Conservation (phyloP, 371 early-diverging fungal genomes). For the Lichtheimia hyalospora region DNA sequence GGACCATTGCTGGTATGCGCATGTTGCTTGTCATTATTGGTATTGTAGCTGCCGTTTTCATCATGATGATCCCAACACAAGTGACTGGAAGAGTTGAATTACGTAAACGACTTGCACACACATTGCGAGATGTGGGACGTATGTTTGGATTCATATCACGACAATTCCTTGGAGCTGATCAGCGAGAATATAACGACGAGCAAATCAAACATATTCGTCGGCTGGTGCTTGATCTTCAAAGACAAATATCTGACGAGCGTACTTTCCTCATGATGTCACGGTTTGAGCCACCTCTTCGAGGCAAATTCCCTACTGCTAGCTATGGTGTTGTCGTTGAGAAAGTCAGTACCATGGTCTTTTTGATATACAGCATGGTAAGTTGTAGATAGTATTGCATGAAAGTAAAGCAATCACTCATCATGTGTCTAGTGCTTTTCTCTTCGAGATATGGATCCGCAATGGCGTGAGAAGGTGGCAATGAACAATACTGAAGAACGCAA, state of each 20-base stretch:
- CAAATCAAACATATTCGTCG: conserved; percentile 24
- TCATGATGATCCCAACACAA: conserved; percentile 35
- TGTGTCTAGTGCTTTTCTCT: conserved; percentile 17
- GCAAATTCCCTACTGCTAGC: conserved; percentile 31
- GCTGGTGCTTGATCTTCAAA: conserved; percentile 28
- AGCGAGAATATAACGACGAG: not conserved
- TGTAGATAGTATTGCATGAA: not conserved
- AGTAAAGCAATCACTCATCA: conserved; percentile 15
- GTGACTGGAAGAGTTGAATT: conserved; percentile 43
- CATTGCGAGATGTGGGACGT: conserved; percentile 36
- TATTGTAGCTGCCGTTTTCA: conserved; percentile 31
- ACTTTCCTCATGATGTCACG: conserved; percentile 24
- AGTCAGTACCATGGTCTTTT: conserved; percentile 40
- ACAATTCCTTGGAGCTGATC: not conserved
- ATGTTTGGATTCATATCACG: conserved; percentile 32
- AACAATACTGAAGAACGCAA: conserved; percentile 27
- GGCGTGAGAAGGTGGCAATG: conserved; percentile 16
- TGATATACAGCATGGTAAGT: conserved; percentile 37
- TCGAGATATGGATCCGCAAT: not conserved
- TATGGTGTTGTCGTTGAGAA: conserved; percentile 30
- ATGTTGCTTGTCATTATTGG: conserved; percentile 42
- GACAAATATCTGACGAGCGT: conserved; percentile 39
- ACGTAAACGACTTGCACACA: conserved; percentile 39
- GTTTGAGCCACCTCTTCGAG: conserved; percentile 45
- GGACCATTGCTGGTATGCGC: conserved; percentile 46